phyloP scores from a whole-genome alignment of 225 moss, liverwort and hornwort genomes.

The Pleurozium schreberi region DNA sequence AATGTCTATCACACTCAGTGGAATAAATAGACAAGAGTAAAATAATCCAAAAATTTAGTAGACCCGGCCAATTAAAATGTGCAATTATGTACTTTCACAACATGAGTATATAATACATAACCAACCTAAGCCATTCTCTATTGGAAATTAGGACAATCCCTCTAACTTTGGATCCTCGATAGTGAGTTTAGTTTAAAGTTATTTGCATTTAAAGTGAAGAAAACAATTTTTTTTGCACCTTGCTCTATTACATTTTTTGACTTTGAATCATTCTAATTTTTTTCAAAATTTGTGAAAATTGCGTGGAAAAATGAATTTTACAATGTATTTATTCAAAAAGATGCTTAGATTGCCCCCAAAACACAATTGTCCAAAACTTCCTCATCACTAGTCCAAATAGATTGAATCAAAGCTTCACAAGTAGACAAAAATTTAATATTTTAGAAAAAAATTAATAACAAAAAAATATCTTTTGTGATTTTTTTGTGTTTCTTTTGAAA shows the following conservation, averaged over 20 bases:
- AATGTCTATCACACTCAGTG: neutral
- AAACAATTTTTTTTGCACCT: neutral
- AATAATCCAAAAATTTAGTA: neutral
- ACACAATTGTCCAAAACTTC: too few species aligned
- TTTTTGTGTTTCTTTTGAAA: too few species aligned
- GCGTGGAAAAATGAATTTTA: neutral
- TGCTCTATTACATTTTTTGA: fast-evolving
- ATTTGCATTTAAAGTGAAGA: neutral
- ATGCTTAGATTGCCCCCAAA: neutral
- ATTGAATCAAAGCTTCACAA: too few species aligned
- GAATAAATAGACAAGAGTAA: neutral
- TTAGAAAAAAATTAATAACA: too few species aligned
- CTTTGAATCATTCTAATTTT: neutral
- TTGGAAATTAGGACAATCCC: neutral
- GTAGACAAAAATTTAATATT: too few species aligned
- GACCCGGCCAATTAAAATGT: too few species aligned
- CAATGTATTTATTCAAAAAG: too few species aligned
- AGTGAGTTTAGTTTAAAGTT: neutral
- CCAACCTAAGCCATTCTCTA: neutral
- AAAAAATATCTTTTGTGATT: too few species aligned
- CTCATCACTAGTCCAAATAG: neutral
- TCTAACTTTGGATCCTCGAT: fast-evolving
- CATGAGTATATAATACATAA: neutral
- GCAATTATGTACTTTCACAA: neutral
- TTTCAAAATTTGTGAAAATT: neutral